These are phyloP conservation scores for Stemphylium vesicarium DNA, from an alignment of 2,329 filamentous ascomycete genomes.

Conservation along the genomic window DNA sequence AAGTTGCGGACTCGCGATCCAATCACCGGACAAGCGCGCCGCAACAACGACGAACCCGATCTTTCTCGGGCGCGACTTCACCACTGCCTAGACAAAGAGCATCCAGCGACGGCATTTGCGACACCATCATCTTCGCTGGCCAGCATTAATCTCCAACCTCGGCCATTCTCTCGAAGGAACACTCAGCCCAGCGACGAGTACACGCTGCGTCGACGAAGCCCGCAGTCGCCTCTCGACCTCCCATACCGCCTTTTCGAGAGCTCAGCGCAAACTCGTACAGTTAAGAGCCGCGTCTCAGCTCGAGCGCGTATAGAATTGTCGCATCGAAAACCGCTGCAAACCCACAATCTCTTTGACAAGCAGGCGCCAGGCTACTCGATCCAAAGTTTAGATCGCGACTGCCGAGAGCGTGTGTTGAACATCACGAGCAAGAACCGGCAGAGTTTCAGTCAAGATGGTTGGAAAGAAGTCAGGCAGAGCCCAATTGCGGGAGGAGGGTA, in stretches of 20 bases:
- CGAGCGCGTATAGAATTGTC: not conserved
- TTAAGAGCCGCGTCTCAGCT: not conserved
- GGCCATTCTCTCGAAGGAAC: not conserved
- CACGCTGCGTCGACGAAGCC: not conserved
- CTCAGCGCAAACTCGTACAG: not conserved
- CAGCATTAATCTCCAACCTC: not conserved
- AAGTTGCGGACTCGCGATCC: constrained; percentile 24
- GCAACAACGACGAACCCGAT: constrained; percentile 17
- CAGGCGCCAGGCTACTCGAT: constrained; percentile 17
- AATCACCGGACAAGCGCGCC: constrained; percentile 23
- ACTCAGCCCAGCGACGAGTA: not conserved
- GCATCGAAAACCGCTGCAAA: not conserved
- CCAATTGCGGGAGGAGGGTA: constrained; percentile 66
- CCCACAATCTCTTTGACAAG: not conserved
- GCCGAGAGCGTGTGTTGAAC: not conserved
- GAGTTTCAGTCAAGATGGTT: constrained; percentile 57
- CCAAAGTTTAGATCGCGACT: constrained; percentile 20
- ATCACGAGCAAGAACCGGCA: not conserved
- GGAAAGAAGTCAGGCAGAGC: constrained; percentile 70
- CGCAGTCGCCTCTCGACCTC: not conserved
- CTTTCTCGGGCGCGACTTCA: constrained; percentile 6
- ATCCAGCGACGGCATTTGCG: not conserved
- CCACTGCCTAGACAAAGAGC: constrained; percentile 1
- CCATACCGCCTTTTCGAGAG: constrained; percentile 12
- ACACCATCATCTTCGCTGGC: not conserved